Base-by-base conservation (phyloP, 2,329 filamentous ascomycete species). In the Diaporthe aspalathi region DNA sequence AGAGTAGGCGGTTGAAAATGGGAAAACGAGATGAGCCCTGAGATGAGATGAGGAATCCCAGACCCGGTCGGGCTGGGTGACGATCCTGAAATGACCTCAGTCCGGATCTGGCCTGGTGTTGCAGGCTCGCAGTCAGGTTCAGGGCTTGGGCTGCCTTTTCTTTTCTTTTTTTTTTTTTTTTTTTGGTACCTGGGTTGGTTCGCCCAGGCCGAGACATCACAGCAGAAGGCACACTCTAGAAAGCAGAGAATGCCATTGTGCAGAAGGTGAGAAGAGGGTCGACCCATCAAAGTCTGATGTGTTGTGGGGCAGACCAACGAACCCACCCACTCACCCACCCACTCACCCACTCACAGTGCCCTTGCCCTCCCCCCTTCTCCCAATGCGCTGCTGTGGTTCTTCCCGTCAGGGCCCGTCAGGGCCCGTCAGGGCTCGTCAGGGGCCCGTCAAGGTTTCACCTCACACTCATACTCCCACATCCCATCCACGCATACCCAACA, bases 11-110 rank as follows among this genome's bases (percentile, higher is more conserved):
- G 43, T 65, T 47, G 60, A 65, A 65, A 65, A 50, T 32, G 60
- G 43, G 32, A 65, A 49, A 62, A 69, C 57, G 67, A 65, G 54
- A 60, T 65, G 67, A 69, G 67, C 32, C 24, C 32, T 62, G 38
- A 69, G 57, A 69, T 69, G 54, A 65, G 45, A 69, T 69, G 54
- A 65, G 45, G 20, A 50, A 38, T 50, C 45, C 45, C 54, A 50
- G 54, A 40, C 49, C 40, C 40, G 22, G 53, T 40, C 54, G 22
- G 29, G 67, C 65, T 47, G 20, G 22, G 43, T 65, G 60, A 65
- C 45, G 60, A 65, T 69, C 54, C 67, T 69, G 67, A 69, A 69
- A 62, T 62, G 54, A 43, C 56, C 54, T 40, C 32, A 24, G 47
- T 24, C 54, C 67, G 54, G 29, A 49, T 69, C 67, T 52, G 49